A percentile compares a stretch with the other conserved stretches of the same genome.
Evolutionary conservation across 495 filamentous ascomycete genomes (phyloP).

Genomic region (Pseudotulostoma volvatum): DNA sequence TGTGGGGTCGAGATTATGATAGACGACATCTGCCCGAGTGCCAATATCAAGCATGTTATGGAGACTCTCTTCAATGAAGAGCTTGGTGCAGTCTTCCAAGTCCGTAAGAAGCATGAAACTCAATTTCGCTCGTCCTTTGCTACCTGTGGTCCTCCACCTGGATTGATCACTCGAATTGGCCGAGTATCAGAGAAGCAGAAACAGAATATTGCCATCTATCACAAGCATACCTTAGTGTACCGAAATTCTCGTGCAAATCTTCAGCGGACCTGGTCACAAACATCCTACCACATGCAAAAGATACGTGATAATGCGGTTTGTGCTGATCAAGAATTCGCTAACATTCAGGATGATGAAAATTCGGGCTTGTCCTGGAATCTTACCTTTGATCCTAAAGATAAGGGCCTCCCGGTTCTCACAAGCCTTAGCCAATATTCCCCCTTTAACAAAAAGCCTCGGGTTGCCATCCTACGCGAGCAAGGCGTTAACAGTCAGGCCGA

Average conservation of each 20-base stretch:
- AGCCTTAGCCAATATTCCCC: slow-evolving; percentile 43
- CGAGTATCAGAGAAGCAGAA: slow-evolving; percentile 50
- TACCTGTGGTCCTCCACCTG: slow-evolving; percentile 71
- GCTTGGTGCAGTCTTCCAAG: slow-evolving; percentile 93
- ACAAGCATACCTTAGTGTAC: slow-evolving; percentile 49
- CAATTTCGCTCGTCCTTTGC: slow-evolving; percentile 84
- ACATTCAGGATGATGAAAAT: slow-evolving; percentile 57
- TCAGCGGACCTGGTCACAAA: slow-evolving; percentile 77
- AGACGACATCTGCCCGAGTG: slow-evolving; percentile 44
- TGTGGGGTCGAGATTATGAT: slow-evolving; percentile 78
- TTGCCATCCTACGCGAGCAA: slow-evolving; percentile 89
- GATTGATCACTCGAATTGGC: slow-evolving; percentile 69
- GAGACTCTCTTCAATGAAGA: slow-evolving; percentile 88
- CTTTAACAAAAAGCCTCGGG: slow-evolving; percentile 59
- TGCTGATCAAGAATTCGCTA: slow-evolving; percentile 70
- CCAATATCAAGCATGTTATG: slow-evolving; percentile 44
- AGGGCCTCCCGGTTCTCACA: slow-evolving; percentile 49
- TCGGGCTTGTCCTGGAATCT: slow-evolving; percentile 78
- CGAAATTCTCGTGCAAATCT: slow-evolving; percentile 51
- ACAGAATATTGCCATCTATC: slow-evolving; percentile 61
- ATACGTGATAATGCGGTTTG: slow-evolving; percentile 77
- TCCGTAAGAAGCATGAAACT: slow-evolving; percentile 65
- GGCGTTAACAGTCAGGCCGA: slow-evolving; percentile 91
- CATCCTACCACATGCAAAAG: slow-evolving; percentile 82
- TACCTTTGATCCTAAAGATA: slow-evolving; percentile 66